Evolutionary conservation across 345 rosid species (phyloP), one percentile per base, ranked within the genome.

Genomic region (Aquilaria sinensis): DNA sequence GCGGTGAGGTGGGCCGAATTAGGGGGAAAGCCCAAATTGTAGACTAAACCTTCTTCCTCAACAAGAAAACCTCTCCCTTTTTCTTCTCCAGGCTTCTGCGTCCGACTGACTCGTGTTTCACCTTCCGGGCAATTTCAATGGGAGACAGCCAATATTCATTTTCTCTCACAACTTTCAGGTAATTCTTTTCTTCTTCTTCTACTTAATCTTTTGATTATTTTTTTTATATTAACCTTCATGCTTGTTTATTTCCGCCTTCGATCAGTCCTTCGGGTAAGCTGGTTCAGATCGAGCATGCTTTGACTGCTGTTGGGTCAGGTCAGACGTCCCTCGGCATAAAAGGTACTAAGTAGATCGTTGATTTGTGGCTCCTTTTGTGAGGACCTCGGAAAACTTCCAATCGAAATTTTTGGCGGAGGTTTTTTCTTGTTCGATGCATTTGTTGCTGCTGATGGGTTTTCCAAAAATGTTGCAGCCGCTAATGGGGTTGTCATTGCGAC

Each of bases 111-210:
- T 54, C 57, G 41, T 51, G 32, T 47, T 29, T 15, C 32, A 16
- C 63, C 31, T 48, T 34, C 16, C 54, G 50, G 31, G 49, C 16
- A 10, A 1, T 58, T 23, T 15, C 66, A 32, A 65, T 93, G 98
- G 98, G 98, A 2, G 98, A 92, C 59, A 89, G 97, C 66, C 98
- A 92, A 75, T 89, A 87, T 78, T 89, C 93, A 11, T 92, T 92
- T 73, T 92, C 98, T 16, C 91, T 93, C 69, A 93, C 96, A 29
- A 93, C 97, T 67, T 93, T 93, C 87, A 92, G 98, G 96, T 85
- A 37, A 37, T 0, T 9, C 8, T 37, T 29, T 31, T 63, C 31
- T 49, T 58, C 58, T 9, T 47, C 32, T 30, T 16, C 43, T 65
- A 5, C 47, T 47, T 2, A n/a, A 33, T 41, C 33, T 45, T 33